phyloP scores from a whole-genome alignment of 2,329 filamentous ascomycete species.

The Chaetomiaceae sp. region DNA sequence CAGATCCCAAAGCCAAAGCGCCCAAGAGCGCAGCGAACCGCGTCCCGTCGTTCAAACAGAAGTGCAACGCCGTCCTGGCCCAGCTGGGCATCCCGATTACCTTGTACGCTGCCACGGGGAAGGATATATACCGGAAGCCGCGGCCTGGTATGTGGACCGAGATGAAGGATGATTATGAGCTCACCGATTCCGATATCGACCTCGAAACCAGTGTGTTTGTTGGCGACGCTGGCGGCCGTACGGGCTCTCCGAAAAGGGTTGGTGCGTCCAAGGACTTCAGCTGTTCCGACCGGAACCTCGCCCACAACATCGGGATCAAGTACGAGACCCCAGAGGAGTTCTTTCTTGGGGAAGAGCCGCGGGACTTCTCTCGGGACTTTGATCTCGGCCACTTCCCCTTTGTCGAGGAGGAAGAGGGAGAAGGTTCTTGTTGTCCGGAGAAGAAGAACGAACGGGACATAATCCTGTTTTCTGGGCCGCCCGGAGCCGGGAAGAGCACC shows the following conservation, averaged over 20 bases:
- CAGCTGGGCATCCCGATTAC: conserved; percentile 70
- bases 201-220: conserved; percentile 72
- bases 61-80: conserved; percentile 63
- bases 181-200: conserved; percentile 59
- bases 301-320: conserved; percentile 72
- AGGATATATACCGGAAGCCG: conserved; percentile 82
- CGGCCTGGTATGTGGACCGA: conserved; percentile 81
- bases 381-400: conserved; percentile 59
- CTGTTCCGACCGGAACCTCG: conserved; percentile 72
- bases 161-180: conserved; percentile 53
- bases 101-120: conserved; percentile 80
- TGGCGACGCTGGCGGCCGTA: conserved; percentile 72
- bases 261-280: conserved; percentile 56
- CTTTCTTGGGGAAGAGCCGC: conserved; percentile 65
- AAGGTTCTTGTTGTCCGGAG: conserved; percentile 41
- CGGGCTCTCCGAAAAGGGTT: conserved; percentile 37
- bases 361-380: conserved; percentile 65
- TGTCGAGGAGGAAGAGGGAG: conserved; percentile 23
- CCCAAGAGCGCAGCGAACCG: conserved; percentile 66
- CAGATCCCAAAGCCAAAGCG: conserved; percentile 60
- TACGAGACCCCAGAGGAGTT: conserved; percentile 91
- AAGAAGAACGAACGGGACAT: conserved; percentile 67
- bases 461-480: conserved; percentile 81
- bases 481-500: conserved; percentile 86
- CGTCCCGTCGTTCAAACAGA: conserved; percentile 76